Evolutionary conservation across 306 rosid genomes (phyloP).

Genomic region (Casuarina glauca): DNA sequence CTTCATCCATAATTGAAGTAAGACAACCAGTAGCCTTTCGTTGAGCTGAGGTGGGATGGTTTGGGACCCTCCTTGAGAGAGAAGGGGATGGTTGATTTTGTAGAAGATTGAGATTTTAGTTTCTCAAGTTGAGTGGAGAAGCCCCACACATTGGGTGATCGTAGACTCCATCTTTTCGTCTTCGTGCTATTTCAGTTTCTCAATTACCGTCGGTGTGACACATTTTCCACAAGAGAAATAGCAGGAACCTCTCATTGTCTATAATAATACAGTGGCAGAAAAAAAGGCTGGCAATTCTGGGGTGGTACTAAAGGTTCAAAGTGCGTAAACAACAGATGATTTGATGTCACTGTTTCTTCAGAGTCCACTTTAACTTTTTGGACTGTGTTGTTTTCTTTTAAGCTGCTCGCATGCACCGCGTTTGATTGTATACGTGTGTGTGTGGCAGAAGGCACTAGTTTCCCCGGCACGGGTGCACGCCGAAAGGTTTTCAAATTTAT

Average conservation of each 20-base stretch:
- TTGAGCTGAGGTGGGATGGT: not conserved
- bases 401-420: not conserved
- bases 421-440: not conserved
- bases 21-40: not conserved
- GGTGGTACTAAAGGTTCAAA: not conserved
- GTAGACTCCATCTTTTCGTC: not conserved
- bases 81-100: not conserved
- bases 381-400: too few species aligned
- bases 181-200: not conserved
- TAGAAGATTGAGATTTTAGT: not conserved
- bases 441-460: too few species aligned
- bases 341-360: not conserved
- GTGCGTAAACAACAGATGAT: not conserved
- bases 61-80: not conserved
- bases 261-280: not conserved
- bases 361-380: not conserved
- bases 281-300: not conserved
- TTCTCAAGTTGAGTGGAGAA: not conserved
- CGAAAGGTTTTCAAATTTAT: conserved; percentile 7
- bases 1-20: not conserved
- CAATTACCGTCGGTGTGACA: not conserved
- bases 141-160: not conserved
- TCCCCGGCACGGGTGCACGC: not conserved
- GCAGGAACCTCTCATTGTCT: not conserved
- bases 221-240: conserved; percentile 4